Evolutionary conservation across 495 filamentous ascomycete species (phyloP), one percentile per base, ranked within the genome.

Genomic region (Xylaria castorea): DNA sequence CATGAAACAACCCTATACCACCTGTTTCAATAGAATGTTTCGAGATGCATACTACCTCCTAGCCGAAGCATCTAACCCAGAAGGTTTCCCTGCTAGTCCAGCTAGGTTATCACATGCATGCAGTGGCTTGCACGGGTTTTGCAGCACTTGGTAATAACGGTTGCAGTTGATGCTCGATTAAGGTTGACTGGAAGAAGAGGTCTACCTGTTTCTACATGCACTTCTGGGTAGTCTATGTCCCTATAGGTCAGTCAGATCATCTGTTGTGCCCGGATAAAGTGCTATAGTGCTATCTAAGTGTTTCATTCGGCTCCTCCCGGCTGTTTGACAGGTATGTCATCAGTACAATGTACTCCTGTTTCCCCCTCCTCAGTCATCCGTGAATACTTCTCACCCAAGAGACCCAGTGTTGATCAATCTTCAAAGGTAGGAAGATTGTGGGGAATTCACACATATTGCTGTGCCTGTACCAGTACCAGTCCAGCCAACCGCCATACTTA

Each of bases 21-120:
- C 32, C 46, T 57, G 66, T 68, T 68, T 68, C 66, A 68, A 57
- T 57, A 68, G 32, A 57, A 57, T 68, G 66, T 68, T 68, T 68
- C 66, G 66, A 68, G 66, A 68, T 42, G 66, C 50, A 57, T 40
- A 34, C 30, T 32, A 36, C 57, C 32, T n/a, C 34, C 57, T 60
- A 30, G 53, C 55, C 58, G 32, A 61, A 61, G 58, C 58, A n/a
- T 22, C 58, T 11, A 61, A 38, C 30, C 38, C 1, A 46, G 18
- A 42, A 9, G 11, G 2, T 57, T 57, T 18, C 9, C 11, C 53
- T 25, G 27, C 14, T 18, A 18, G 27, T 18, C 30, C 20, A 53
- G 65, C 65, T 48, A 9, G 63, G 63, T 50, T 38, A 30, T 66
- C 44, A 66, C 63, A 66, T 66, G 63, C 63, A 51, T 66, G 63